Conservation (phyloP, 768 basidiomycete genomes). For the Pisolithus albus region DNA sequence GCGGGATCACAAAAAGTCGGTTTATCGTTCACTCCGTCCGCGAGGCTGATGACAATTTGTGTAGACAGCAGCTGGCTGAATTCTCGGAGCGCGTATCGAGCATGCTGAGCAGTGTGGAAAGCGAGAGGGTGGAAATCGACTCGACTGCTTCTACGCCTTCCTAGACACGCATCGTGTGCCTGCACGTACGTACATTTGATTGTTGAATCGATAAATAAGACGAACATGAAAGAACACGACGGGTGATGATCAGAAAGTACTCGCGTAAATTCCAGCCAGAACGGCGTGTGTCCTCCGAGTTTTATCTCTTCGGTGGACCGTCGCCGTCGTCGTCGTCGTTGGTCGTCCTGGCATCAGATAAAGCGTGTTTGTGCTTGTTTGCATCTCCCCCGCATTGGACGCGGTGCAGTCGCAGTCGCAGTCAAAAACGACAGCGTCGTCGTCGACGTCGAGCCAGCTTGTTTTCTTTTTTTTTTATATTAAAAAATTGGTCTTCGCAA, state of each 20-base stretch:
- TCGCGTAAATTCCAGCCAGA: too few species aligned
- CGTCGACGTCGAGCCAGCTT: too few species aligned
- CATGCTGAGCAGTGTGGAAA: constrained; percentile 23
- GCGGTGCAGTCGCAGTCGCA: too few species aligned
- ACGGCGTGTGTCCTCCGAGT: too few species aligned
- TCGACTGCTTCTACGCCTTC: constrained; percentile 67
- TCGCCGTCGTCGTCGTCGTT: too few species aligned
- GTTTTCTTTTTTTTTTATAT: too few species aligned
- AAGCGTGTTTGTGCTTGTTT: not conserved
- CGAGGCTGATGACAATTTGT: not conserved
- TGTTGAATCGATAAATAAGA: too few species aligned
- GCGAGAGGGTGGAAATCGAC: constrained; percentile 57
- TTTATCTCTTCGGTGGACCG: not conserved
- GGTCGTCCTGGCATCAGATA: not conserved
- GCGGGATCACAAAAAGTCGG: constrained; percentile 57
- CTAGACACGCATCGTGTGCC: constrained; percentile 6
- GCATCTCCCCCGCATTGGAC: not conserved
- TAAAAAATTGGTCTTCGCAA: too few species aligned
- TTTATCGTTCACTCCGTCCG: not conserved
- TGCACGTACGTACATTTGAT: too few species aligned
- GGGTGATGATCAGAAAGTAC: too few species aligned
- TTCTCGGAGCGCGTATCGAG: constrained; percentile 42
- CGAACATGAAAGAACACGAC: too few species aligned
- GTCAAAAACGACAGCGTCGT: too few species aligned
- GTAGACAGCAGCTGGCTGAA: constrained; percentile 47